Conservation (phyloP, 2,329 filamentous ascomycete genomes). For the Cordyceps cicadae region DNA sequence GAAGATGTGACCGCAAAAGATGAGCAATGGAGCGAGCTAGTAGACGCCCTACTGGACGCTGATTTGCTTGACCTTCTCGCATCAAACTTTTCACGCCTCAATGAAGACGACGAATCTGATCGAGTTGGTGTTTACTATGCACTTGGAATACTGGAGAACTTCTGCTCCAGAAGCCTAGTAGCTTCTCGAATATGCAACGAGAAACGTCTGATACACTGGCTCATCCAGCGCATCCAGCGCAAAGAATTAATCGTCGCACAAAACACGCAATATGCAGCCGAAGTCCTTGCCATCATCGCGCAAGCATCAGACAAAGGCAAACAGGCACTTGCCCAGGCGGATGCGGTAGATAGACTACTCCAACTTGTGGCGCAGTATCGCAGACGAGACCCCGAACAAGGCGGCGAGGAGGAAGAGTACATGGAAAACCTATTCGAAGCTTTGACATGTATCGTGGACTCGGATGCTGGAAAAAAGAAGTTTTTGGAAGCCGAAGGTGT, state of each 20-base stretch:
- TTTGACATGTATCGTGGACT: constrained; percentile 71
- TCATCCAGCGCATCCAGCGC: constrained; percentile 63
- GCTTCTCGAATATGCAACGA: constrained; percentile 66
- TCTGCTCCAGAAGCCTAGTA: constrained; percentile 62
- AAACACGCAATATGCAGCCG: constrained; percentile 92
- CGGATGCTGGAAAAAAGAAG: constrained; percentile 63
- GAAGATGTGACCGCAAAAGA: constrained; percentile 80
- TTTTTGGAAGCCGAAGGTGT: constrained; percentile 87
- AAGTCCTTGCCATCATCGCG: constrained; percentile 81
- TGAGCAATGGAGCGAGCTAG: constrained; percentile 71
- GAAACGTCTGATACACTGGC: constrained; percentile 60
- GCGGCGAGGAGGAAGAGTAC: constrained; percentile 86
- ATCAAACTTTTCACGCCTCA: constrained; percentile 69
- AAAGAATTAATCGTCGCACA: constrained; percentile 65
- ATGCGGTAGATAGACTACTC: constrained; percentile 71
- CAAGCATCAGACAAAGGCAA: constrained; percentile 65
- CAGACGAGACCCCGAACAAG: constrained; percentile 74
- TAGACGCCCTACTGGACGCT: constrained; percentile 56
- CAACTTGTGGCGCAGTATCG: constrained; percentile 80
- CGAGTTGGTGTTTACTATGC: constrained; percentile 80
- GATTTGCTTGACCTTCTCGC: constrained; percentile 67
- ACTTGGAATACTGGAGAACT: constrained; percentile 73
- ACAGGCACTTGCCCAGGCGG: constrained; percentile 50
- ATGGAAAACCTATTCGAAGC: constrained; percentile 90
- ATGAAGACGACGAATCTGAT: constrained; percentile 67